Evolutionary conservation across 345 rosid species (phyloP).

Genomic region (Jatropha curcas): DNA sequence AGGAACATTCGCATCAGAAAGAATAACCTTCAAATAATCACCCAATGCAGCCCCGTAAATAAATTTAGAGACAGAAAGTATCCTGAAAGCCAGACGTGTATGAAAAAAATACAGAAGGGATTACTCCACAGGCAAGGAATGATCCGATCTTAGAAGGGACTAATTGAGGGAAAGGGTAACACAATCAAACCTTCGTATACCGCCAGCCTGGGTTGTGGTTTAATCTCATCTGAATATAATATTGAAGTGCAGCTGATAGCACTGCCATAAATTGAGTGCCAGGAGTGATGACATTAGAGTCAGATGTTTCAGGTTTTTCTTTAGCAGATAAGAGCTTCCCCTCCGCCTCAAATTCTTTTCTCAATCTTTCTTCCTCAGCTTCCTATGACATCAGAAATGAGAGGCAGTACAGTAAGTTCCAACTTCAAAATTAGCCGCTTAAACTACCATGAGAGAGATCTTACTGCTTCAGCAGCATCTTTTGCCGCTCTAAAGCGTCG

Average conservation of each 20-base stretch:
- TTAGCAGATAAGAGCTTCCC: constrained; percentile 55
- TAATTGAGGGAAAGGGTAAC: constrained; percentile 26
- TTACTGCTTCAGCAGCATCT: constrained; percentile 93
- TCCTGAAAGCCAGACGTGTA: constrained; percentile 47
- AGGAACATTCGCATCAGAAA: constrained; percentile 93
- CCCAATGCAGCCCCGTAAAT: constrained; percentile 63
- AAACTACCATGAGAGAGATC: constrained; percentile 25
- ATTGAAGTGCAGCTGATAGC: constrained; percentile 88
- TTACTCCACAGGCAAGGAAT: constrained; percentile 54
- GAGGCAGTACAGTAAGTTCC: constrained; percentile 9
- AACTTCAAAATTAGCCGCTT: constrained; percentile 8
- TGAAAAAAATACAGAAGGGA: constrained; percentile 42
- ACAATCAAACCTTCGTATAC: constrained; percentile 69
- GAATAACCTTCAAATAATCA: constrained; percentile 86
- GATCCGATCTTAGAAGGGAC: constrained; percentile 42
- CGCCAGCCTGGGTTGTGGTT: constrained; percentile 82
- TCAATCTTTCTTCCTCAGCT: constrained; percentile 92
- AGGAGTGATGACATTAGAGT: constrained; percentile 97
- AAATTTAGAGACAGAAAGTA: constrained; percentile 56
- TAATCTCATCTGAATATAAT: constrained; percentile 81
- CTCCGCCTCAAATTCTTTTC: constrained; percentile 73
- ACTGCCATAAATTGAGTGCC: constrained; percentile 94
- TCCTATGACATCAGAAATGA: constrained; percentile 42
- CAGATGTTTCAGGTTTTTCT: constrained; percentile 79
- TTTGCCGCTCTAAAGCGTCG: constrained; percentile 97